These are phyloP conservation scores for Ophiostoma novo-ulmi DNA, from an alignment of 2,329 filamentous ascomycete species.

Conservation along the genomic window DNA sequence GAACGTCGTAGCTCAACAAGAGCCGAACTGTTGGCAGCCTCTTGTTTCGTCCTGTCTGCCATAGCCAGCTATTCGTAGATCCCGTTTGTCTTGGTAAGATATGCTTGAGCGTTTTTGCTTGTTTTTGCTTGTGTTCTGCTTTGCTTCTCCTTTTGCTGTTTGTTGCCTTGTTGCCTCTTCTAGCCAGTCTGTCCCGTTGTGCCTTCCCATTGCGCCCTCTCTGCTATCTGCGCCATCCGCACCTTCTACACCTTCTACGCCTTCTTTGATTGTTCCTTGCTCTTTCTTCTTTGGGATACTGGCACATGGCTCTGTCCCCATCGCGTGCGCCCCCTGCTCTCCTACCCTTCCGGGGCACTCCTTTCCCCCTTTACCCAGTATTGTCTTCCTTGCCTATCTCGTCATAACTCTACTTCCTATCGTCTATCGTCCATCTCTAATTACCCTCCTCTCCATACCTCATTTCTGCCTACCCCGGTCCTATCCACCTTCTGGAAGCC, in stretches of 20 bases:
- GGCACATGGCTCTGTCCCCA: background rate
- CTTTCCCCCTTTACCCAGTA: background rate
- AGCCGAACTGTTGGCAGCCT: background rate
- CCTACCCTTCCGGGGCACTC: background rate
- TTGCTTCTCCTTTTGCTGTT: background rate
- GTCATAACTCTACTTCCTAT: constrained; percentile 2
- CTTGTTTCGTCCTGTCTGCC: background rate
- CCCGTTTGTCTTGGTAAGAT: constrained; percentile 11
- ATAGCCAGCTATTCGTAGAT: background rate
- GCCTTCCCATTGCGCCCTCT: background rate
- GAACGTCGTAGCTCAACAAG: constrained; percentile 5
- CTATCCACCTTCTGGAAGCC: constrained; percentile 13
- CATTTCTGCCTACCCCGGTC: constrained; percentile 6
- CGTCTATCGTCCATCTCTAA: background rate
- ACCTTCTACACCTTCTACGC: background rate
- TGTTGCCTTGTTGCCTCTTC: background rate
- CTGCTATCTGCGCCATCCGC: background rate
- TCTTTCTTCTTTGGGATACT: constrained; percentile 1
- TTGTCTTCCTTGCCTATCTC: background rate
- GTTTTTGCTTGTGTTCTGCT: background rate
- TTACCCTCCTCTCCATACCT: background rate
- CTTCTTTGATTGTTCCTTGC: background rate
- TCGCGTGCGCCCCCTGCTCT: background rate
- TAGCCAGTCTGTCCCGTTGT: background rate
- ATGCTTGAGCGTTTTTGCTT: background rate